These are phyloP conservation scores for Lepraria neglecta DNA, from an alignment of 495 filamentous ascomycete species.

Conservation along the genomic window DNA sequence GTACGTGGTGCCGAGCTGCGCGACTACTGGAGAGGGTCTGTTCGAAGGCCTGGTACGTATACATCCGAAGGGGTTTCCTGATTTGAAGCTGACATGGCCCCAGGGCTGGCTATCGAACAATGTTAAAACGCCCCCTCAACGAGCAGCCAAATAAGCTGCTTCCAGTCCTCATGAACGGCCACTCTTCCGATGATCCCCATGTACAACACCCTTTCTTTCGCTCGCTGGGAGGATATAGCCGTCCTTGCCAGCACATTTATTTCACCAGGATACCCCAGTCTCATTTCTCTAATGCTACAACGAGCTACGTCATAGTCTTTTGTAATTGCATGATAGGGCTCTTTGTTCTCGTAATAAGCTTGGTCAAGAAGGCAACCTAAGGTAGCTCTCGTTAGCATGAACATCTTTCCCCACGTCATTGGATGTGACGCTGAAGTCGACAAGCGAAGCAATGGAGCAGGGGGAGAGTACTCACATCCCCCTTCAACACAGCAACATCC, in stretches of 20 bases:
- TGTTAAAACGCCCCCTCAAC: conserved; percentile 64
- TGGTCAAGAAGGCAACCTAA: conserved; percentile 9
- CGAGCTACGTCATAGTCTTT: conserved; percentile 1
- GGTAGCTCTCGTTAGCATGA: neutral
- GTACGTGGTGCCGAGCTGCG: conserved; percentile 94
- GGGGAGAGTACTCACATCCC: neutral
- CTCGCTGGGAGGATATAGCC: neutral
- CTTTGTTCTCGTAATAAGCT: neutral
- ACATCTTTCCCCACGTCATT: too few relatives aligned
- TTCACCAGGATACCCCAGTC: conserved; percentile 16
- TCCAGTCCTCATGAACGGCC: neutral
- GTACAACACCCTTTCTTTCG: conserved; percentile 8
- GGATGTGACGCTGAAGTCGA: too few relatives aligned
- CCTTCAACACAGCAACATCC: conserved; percentile 4
- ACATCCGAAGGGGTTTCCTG: neutral
- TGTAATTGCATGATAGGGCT: conserved; percentile 18
- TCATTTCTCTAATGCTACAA: neutral
- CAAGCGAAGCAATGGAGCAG: neutral
- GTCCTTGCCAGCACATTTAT: neutral
- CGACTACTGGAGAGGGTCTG: conserved; percentile 87
- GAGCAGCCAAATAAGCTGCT: conserved; percentile 18
- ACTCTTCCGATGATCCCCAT: conserved; percentile 2
- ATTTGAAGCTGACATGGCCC: neutral
- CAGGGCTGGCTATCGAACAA: conserved; percentile 90
- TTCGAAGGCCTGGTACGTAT: conserved; percentile 81